These are phyloP conservation scores for Pseudocercospora pini-densiflorae DNA, from an alignment of 2,329 filamentous ascomycete genomes.

Conservation along the genomic window DNA sequence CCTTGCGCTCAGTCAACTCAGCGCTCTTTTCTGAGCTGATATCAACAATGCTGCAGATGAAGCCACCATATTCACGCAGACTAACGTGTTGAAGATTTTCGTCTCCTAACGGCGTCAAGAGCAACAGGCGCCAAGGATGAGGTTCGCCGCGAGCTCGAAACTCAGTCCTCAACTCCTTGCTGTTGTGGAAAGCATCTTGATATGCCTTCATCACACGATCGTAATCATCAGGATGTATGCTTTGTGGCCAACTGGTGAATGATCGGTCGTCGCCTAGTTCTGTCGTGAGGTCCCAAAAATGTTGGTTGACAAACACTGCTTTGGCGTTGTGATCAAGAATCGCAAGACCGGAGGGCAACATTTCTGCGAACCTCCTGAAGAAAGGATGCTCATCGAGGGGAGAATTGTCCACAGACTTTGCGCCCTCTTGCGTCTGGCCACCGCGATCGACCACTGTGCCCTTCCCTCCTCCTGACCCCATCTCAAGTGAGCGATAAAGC, in stretches of 20 bases:
- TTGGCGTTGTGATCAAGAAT: slow-evolving; percentile 51
- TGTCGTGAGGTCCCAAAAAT: slow-evolving; percentile 52
- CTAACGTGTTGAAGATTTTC: slow-evolving; percentile 41
- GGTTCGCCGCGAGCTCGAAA: slow-evolving; percentile 45
- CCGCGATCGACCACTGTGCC: slow-evolving; percentile 12
- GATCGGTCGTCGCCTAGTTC: slow-evolving; percentile 44
- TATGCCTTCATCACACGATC: slow-evolving; percentile 51
- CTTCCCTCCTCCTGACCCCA: slow-evolving; percentile 4
- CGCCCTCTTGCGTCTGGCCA: not conserved
- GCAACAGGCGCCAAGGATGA: slow-evolving; percentile 47
- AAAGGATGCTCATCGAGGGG: slow-evolving; percentile 41
- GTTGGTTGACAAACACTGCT: slow-evolving; percentile 53
- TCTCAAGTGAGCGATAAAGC: slow-evolving; percentile 20
- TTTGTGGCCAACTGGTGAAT: slow-evolving; percentile 53
- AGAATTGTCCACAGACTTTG: slow-evolving; percentile 24
- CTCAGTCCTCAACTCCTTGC: slow-evolving; percentile 47
- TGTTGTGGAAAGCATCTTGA: slow-evolving; percentile 46
- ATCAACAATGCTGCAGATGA: slow-evolving; percentile 53
- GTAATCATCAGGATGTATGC: slow-evolving; percentile 51
- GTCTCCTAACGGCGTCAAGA: slow-evolving; percentile 49
- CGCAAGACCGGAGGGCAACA: slow-evolving; percentile 52
- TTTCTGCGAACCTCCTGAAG: slow-evolving; percentile 33
- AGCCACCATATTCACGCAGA: slow-evolving; percentile 45
- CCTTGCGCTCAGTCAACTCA: slow-evolving; percentile 47
- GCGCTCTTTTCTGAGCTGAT: slow-evolving; percentile 53